These are phyloP conservation scores for Pontederia crassipes DNA, from an alignment of 176 grass and related monocot species.

Conservation along the genomic window DNA sequence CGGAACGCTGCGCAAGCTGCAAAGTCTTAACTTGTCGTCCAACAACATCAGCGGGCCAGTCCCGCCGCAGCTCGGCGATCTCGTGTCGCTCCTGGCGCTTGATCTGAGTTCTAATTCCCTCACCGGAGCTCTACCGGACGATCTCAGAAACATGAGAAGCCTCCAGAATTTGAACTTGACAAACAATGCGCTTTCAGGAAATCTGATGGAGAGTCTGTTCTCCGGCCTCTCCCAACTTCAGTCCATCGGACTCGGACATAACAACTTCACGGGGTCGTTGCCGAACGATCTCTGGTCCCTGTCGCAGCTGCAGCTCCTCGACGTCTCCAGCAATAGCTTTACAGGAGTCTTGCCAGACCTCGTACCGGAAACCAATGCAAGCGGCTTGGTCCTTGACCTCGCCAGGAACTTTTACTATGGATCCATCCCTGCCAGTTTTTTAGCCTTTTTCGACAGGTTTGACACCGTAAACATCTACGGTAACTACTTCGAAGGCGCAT, in stretches of 20 bases:
- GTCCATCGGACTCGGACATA: constrained; percentile 31
- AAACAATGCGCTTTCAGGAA: constrained; percentile 2
- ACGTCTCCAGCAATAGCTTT: constrained; percentile 61
- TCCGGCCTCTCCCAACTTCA: constrained; percentile 4
- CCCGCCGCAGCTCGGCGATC: constrained; percentile 14
- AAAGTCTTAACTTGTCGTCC: constrained; percentile 26
- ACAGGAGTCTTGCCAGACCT: constrained; percentile 44
- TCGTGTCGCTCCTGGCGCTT: not conserved
- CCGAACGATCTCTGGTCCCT: constrained; percentile 56
- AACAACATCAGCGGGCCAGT: constrained; percentile 1
- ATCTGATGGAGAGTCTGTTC: not conserved
- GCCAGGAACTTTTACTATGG: constrained; percentile 69
- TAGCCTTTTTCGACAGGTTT: constrained; percentile 28
- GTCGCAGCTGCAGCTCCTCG: constrained; percentile 39
- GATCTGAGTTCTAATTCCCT: constrained; percentile 19
- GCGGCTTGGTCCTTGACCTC: constrained; percentile 31
- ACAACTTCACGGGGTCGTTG: constrained; percentile 48
- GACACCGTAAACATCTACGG: constrained; percentile 42
- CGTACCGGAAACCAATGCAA: constrained; percentile 19
- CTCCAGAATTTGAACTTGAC: constrained; percentile 1
- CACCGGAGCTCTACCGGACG: constrained; percentile 1
- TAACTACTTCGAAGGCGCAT: constrained; percentile 75
- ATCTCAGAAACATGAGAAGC: not conserved
- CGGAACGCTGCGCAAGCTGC: not conserved
- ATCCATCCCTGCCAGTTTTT: constrained; percentile 34